These are phyloP conservation scores for Penicillium sp. DNA, from an alignment of 2,329 filamentous ascomycete species.

Conservation along the genomic window DNA sequence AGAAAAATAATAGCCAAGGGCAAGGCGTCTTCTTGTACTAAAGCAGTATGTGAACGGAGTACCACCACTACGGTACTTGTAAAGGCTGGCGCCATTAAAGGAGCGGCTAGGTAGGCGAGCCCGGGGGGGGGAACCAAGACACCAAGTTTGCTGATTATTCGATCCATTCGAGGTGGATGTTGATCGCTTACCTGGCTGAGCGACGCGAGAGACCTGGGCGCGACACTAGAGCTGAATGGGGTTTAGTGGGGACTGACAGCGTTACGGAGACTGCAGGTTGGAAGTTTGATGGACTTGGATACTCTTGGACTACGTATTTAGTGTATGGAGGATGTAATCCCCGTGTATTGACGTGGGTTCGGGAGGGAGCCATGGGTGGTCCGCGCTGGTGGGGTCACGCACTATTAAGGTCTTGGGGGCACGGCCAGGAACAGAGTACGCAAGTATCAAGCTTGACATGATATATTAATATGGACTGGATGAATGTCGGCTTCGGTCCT, in stretches of 20 bases:
- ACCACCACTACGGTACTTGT: background rate
- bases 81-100: conserved; percentile 1
- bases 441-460: no score
- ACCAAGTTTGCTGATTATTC: conserved; percentile 12
- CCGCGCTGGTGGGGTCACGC: background rate
- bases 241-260: conserved; percentile 12
- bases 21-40: no score
- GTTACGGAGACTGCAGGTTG: background rate
- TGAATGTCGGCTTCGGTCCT: background rate
- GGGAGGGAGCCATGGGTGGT: background rate
- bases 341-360: conserved; percentile 11
- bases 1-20: background rate
- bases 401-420: background rate
- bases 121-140: background rate
- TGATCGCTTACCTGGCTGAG: conserved; percentile 23
- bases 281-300: background rate
- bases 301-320: no score
- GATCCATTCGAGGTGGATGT: conserved; percentile 16
- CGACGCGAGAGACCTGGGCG: conserved; percentile 14
- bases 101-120: conserved; percentile 13
- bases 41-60: no score
- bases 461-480: background rate
- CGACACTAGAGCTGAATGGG: conserved; percentile 1
- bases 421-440: background rate
- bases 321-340: conserved; percentile 14